Percentiles rank a stretch among this genome's conserved stretches.
Evolutionary conservation across 2,329 filamentous ascomycete species (phyloP).

Genomic region (Davidsoniella eucalypti): DNA sequence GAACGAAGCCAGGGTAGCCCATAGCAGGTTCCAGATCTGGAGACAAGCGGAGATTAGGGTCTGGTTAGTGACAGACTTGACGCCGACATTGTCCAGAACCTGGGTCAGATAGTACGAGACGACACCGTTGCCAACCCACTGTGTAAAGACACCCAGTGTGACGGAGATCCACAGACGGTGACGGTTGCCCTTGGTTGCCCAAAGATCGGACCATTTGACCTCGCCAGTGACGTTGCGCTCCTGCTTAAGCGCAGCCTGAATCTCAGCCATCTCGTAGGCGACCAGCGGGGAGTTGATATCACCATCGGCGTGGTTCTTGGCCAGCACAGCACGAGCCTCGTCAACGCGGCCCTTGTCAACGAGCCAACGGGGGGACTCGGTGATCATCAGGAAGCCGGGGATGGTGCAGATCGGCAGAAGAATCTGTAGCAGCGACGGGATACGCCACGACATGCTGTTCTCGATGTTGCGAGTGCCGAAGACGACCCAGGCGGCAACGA

Average conservation of each 20-base stretch:
- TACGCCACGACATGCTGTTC: conserved; percentile 23
- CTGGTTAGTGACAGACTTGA: conserved; percentile 25
- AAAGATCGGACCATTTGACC: conserved; percentile 33
- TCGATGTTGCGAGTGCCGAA: conserved; percentile 23
- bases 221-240: conserved; percentile 36
- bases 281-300: conserved; percentile 34
- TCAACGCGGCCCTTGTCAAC: conserved; percentile 19
- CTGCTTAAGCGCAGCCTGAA: conserved; percentile 36
- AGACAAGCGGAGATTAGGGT: conserved; percentile 15
- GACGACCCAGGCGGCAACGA: conserved; percentile 29
- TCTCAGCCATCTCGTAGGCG: conserved; percentile 43
- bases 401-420: conserved; percentile 27
- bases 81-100: conserved; percentile 30
- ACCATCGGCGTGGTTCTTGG: conserved; percentile 35
- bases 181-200: conserved; percentile 33
- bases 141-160: conserved; percentile 36
- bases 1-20: conserved; percentile 25
- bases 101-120: conserved; percentile 33
- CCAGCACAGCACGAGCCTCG: conserved; percentile 20
- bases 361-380: conserved; percentile 22
- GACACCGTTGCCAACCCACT: conserved; percentile 35
- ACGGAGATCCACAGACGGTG: conserved; percentile 31
- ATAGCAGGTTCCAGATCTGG: conserved; percentile 25
- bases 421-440: conserved; percentile 25
- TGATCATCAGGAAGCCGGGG: conserved; percentile 14